These are phyloP conservation scores for Aspergillus quadrilineatus DNA, from an alignment of 2,329 filamentous ascomycete genomes.

Conservation along the genomic window DNA sequence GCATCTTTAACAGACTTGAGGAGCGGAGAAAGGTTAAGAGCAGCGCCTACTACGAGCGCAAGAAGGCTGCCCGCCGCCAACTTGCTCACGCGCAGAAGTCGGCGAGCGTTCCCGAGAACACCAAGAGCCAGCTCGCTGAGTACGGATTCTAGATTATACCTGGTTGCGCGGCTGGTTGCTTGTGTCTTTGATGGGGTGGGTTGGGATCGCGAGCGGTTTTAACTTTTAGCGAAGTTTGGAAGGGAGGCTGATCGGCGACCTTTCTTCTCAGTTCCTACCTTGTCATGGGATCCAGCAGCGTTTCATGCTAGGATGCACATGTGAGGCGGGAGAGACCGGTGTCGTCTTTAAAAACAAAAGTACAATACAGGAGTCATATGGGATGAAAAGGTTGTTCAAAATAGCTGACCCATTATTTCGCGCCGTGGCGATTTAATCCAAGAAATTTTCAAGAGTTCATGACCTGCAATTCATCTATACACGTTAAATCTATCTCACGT, in stretches of 20 bases:
- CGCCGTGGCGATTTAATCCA: slow-evolving; percentile 46
- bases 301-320: slow-evolving; percentile 38
- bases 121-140: slow-evolving; percentile 80
- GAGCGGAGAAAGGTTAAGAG: slow-evolving; percentile 99
- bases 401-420: slow-evolving; percentile 42
- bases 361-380: slow-evolving; percentile 41
- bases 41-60: slow-evolving; percentile 99
- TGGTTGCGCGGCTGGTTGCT: slow-evolving; percentile 41
- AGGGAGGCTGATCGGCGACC: slow-evolving; percentile 43
- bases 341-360: slow-evolving; percentile 31
- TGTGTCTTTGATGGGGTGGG: slow-evolving; percentile 41
- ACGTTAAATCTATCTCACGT: not conserved
- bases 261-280: slow-evolving; percentile 35
- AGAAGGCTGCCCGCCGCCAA: slow-evolving; percentile 93
- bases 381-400: slow-evolving; percentile 45
- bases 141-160: slow-evolving; percentile 76
- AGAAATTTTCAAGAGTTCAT: slow-evolving; percentile 40
- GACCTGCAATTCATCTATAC: slow-evolving; percentile 26
- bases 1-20: slow-evolving; percentile 69
- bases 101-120: slow-evolving; percentile 82
- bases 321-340: slow-evolving; percentile 29
- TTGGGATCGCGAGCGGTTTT: slow-evolving; percentile 42
- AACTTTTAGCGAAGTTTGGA: slow-evolving; percentile 38
- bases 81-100: slow-evolving; percentile 90
- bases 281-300: slow-evolving; percentile 37